Conservation (phyloP, 2,329 filamentous ascomycete genomes). For the Alternaria longipes region DNA sequence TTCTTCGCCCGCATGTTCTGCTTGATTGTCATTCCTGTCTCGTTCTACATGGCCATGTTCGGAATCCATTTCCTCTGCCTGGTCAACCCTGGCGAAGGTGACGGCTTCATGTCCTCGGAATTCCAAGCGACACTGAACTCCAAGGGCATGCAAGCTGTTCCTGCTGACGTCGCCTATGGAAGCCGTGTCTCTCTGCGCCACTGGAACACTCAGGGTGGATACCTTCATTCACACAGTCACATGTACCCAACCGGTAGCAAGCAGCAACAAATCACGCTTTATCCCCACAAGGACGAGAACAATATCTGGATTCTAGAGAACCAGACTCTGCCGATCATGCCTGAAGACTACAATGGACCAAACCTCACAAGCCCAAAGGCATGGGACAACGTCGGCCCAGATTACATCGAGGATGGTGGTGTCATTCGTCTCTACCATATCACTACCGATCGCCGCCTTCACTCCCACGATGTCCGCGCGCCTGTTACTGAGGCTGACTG, state of each 20-base stretch:
- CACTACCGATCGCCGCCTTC: constrained; percentile 85
- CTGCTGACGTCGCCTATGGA: constrained; percentile 89
- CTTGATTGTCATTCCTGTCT: constrained; percentile 84
- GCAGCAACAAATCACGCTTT: constrained; percentile 97
- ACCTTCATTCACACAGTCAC: constrained; percentile 93
- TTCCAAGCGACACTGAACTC: constrained; percentile 98
- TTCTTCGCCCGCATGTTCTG: constrained; percentile 91
- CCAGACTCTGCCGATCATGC: constrained; percentile 76
- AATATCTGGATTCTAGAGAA: constrained; percentile 96
- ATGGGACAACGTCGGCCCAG: constrained; percentile 79
- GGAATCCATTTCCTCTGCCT: constrained; percentile 95
- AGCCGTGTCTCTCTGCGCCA: constrained; percentile 88
- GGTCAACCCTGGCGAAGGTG: constrained; percentile 92
- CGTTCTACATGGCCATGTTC: constrained; percentile 97
- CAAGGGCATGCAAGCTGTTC: constrained; percentile 94
- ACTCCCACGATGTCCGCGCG: constrained; percentile 89
- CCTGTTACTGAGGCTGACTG: constrained; percentile 64
- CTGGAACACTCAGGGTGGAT: constrained; percentile 96
- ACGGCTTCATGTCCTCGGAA: constrained; percentile 99
- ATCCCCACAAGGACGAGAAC: constrained; percentile 99
- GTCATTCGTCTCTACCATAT: constrained; percentile 85
- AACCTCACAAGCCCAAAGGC: constrained; percentile 81
- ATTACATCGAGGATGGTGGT: constrained; percentile 79
- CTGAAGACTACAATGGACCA: constrained; percentile 77
- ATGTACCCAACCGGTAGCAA: constrained; percentile 99